Evolutionary conservation across 2,329 filamentous ascomycete genomes (phyloP), one percentile per base, ranked within the genome.

Genomic region (Nothophaeocryptopus gaeumannii): DNA sequence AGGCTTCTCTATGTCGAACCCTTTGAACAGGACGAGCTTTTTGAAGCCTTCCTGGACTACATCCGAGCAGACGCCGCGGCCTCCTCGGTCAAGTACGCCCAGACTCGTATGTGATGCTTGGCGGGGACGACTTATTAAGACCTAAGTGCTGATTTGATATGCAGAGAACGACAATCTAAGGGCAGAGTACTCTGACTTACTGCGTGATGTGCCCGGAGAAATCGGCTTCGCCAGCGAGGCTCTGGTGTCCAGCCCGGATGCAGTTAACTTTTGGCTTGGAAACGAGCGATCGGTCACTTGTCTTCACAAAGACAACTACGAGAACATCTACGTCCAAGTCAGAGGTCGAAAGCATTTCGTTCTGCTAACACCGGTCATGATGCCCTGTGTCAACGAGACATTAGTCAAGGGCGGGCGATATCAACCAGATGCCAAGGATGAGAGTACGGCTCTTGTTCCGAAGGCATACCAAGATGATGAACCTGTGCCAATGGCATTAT

Each of bases 231-330:
- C 87, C 0, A 79, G 84, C 26, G 83, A 89, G 53, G 87, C 87
- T 0, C 78, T 92, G 0, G 72, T 78, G 37, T 73, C 79, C 34
- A 63, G 71, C 0, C 85, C 88, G 0, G 88, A 93, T 55, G 88
- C 88, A 11, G 79, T 89, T 54, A 93, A 93, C 64, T 76, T 93
- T 62, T 92, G 88, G 88, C 82, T 93, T 42, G 88, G 88, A 46
- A 87, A 88, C 69, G 81, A 81, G 1, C 75, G 74, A 33, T 87
- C 83, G 20, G 76, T 80, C 1, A 91, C 88, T 0, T 84, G 85
- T 0, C 68, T 91, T 46, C 89, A 93, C 71, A 87, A 86, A 62
- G 89, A 93, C 70, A 87, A 87, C 61, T 92, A 91, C 67, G 88
- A 93, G 67, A 93, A 93, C 65, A 78, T 93, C 0, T 93, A 91